Conservation (phyloP, 192 early-diverging fungal species). For the Umbelopsis vinacea region DNA sequence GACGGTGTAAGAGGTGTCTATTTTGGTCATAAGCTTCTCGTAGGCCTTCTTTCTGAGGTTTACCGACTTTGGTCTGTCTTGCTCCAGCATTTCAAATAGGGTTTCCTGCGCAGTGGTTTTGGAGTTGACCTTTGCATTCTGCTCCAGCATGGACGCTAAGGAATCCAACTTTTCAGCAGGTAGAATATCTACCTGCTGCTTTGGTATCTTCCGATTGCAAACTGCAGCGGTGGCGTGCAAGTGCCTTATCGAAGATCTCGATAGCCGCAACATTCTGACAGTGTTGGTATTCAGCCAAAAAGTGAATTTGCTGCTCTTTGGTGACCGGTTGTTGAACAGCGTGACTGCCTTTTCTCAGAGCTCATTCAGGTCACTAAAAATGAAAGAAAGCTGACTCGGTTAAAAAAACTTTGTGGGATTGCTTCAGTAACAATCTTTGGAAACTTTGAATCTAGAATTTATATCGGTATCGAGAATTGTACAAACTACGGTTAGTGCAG, state of each 20-base stretch:
- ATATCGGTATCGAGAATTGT: too few species aligned
- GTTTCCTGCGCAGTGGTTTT: background rate
- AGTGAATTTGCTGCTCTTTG: too few species aligned
- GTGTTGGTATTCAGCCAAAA: too few species aligned
- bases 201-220: background rate
- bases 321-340: too few species aligned
- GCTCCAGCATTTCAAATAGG: slow-evolving; percentile 1
- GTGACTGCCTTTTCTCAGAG: too few species aligned
- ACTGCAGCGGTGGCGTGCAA: background rate
- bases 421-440: too few species aligned
- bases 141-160: background rate
- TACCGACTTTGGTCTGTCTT: background rate
- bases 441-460: too few species aligned
- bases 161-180: background rate
- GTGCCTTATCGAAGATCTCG: background rate
- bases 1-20: background rate
- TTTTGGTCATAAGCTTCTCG: background rate
- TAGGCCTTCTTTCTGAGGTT: background rate
- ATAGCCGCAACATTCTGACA: too few species aligned
- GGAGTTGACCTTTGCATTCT: background rate
- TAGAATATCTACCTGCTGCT: background rate
- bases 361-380: too few species aligned
- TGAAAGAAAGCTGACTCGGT: too few species aligned
- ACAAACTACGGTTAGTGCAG: too few species aligned
- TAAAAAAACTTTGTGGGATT: too few species aligned